Percentiles rank a stretch among this genome's conserved stretches.
Conservation (phyloP, 2,329 filamentous ascomycete genomes). For the Thermothelomyces thermophilus region DNA sequence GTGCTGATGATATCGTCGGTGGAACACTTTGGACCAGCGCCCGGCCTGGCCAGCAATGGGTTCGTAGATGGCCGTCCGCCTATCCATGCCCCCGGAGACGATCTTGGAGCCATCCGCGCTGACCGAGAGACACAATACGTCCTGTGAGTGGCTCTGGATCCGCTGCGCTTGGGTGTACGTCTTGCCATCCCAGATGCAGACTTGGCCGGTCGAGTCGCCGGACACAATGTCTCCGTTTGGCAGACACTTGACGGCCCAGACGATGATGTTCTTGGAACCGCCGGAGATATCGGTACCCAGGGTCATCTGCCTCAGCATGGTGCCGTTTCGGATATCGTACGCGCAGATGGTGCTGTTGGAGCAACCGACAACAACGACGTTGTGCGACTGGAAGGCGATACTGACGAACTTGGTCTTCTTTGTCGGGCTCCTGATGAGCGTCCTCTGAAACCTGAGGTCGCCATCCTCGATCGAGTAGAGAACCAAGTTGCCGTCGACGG, state of each 20-base stretch:
- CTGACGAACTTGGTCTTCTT: conserved; percentile 88
- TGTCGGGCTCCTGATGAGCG: conserved; percentile 67
- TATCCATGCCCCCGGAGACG: conserved; percentile 87
- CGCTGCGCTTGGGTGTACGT: conserved; percentile 84
- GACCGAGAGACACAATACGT: conserved; percentile 80
- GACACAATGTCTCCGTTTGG: conserved; percentile 86
- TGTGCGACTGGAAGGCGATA: conserved; percentile 79
- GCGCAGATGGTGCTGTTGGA: conserved; percentile 94
- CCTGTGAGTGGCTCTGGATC: conserved; percentile 79
- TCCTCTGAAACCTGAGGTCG: conserved; percentile 71
- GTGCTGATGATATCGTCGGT: conserved; percentile 81
- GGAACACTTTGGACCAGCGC: conserved; percentile 80
- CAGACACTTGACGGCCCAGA: conserved; percentile 89
- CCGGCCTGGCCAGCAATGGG: conserved; percentile 52
- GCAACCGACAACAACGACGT: conserved; percentile 81
- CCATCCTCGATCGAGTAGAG: conserved; percentile 80
- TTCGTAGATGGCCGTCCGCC: conserved; percentile 76
- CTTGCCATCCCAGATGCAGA: conserved; percentile 89
- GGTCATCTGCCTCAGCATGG: conserved; percentile 73
- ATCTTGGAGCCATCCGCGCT: conserved; percentile 76
- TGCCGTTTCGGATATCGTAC: conserved; percentile 76
- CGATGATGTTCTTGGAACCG: conserved; percentile 76
- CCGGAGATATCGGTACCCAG: conserved; percentile 71
- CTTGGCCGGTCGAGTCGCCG: conserved; percentile 87
- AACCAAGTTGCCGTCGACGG: conserved; percentile 83